Base-by-base conservation (phyloP, 2,329 filamentous ascomycete genomes). In the Chaetomiaceae sp. region DNA sequence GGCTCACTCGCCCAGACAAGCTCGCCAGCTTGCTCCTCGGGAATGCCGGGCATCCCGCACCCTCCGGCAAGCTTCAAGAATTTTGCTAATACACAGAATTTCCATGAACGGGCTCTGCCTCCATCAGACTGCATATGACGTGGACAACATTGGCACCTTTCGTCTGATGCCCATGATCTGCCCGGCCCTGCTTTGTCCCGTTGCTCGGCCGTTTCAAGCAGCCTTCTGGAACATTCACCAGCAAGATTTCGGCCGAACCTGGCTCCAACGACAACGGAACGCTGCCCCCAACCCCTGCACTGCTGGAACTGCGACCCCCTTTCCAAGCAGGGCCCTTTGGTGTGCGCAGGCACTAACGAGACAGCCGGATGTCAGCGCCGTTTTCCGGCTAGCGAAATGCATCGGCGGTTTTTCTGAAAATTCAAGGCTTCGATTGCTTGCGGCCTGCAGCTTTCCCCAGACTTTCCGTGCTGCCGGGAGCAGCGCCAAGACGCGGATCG, bases 181-280 rank as follows among this genome's bases (percentile, higher is more conserved):
- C 21, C 45, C 18, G 8, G 38, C 33, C 48, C 44, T 58, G 58
- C 56, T 52, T 54, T 53, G 54, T 51, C 36, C 57, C 56, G 48
- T 53, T 44, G 55, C 56, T 53, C 52, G 50, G 56, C 56, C 58
- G 59, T 61, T 62, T 61, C 56, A 61, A 59, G 58, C 57, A 61
- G 29, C 44, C 34, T 61, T 62, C 61, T 62, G 58, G 61, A 61
- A 62, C 54, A 48, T 54, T 51, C 54, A 49, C n/a, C 41, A 48
- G 46, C 47, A 53, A 23, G 29, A 25, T n/a, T 23, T 38, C 33
- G 33, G 5, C 10, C n/a, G 36, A 23, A 38, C 36, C 38, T 42
- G 21, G 38, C 25, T 18, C 8, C 40, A 43, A 18, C 37, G 10
- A 29, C 37, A n/a, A n/a, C 16, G n/a, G 14, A 33, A 36, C 42